Evolutionary conservation across 768 basidiomycete species (phyloP).

Genomic region (Serendipita sp.): DNA sequence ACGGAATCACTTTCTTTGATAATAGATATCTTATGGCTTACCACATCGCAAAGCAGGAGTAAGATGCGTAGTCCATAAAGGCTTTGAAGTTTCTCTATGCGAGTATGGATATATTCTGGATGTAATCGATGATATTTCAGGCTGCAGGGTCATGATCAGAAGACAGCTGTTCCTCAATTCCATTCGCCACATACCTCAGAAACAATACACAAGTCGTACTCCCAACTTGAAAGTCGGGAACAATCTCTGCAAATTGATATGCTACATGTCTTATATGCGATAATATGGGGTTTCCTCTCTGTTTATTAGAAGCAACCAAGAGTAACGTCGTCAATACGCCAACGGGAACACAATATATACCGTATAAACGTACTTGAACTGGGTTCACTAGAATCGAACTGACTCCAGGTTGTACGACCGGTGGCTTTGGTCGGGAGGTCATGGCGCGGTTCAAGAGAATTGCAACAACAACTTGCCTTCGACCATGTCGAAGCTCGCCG

Average conservation of each 20-base stretch:
- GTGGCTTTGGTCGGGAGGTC: conserved; percentile 20
- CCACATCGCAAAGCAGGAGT: conserved; percentile 82
- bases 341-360: background rate
- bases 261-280: conserved; percentile 74
- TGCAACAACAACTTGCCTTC: background rate
- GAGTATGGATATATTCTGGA: conserved; percentile 87
- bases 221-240: conserved; percentile 91
- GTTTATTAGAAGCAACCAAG: conserved; percentile 4
- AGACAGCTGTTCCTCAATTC: background rate
- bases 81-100: conserved; percentile 73
- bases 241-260: conserved; percentile 89
- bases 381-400: conserved; percentile 39
- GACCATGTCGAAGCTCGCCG: background rate
- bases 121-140: conserved; percentile 90
- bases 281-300: conserved; percentile 84
- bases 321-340: background rate
- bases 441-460: background rate
- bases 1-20: no score
- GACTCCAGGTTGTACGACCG: conserved; percentile 43
- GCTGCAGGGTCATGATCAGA: conserved; percentile 25
- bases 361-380: conserved; percentile 29
- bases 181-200: conserved; percentile 44
- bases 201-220: conserved; percentile 83
- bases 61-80: conserved; percentile 74
- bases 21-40: conserved; percentile 24